Evolutionary conservation across 352 stramenopile genomes (phyloP), one percentile per base, ranked within the genome.

Genomic region (Phytopythium oedochilum): DNA sequence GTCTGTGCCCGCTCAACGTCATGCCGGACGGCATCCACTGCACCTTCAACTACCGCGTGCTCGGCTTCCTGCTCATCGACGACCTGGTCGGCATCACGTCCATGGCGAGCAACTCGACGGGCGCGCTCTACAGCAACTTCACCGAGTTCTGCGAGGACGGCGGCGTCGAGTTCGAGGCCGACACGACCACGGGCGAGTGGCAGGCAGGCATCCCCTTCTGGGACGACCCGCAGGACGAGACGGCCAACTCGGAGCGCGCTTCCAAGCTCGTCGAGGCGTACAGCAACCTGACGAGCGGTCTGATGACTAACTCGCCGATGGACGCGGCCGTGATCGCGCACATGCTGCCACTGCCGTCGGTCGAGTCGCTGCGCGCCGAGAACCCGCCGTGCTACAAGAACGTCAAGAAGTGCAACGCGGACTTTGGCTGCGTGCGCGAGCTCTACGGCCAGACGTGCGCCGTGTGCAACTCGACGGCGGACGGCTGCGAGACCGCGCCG

Each of bases 21-120:
- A 66, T 81, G 68, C 80, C 80, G 5, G 73, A 90, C 47, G 78
- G 78, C 25, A 58, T 86, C 2, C 67, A 56, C 38, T 86, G 75
- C 57, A 83, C 73, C n/a, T 86, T 59, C 52, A 75, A 64, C 23
- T 90, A 88, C 75, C 70, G 72, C 45, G 68, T 90, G 51, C 61
- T 88, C 0, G 77, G 80, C 38, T 88, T 73, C 56, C 47, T 90
- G 22, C 59, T 60, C n/a, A 84, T 90, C 38, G 81, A 89, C 53
- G 81, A 91, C 62, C 63, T 91, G 9, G 81, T 91, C 4, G 78
- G 78, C 47, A 91, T 91, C 56, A 91, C 76, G 15, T 71, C 69
- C 22, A 82, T 87, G 66, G 50, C 57, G 31, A 87, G 69, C 60
- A 76, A 86, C 61, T 61, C 61, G 22, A 86, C 75, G 22, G 63